Percentiles rank a stretch among this genome's conserved stretches.
Conservation (phyloP, 768 basidiomycete genomes). For the Solioccasus polychromus region DNA sequence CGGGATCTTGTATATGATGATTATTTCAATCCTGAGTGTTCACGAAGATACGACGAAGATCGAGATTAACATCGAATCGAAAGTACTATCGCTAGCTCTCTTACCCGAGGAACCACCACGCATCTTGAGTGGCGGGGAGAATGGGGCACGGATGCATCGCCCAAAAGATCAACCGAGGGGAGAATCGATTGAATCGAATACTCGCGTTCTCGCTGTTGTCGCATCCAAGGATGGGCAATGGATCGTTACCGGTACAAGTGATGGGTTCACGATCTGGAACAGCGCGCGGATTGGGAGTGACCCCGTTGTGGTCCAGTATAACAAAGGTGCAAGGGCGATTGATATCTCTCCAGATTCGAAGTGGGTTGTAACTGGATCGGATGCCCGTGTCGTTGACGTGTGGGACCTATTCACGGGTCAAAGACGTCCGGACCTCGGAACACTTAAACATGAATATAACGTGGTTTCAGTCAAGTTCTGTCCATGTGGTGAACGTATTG, state of each 20-base stretch:
- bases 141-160: constrained; percentile 3
- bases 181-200: constrained; percentile 4
- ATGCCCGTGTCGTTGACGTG: constrained; percentile 8
- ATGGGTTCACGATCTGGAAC: constrained; percentile 16
- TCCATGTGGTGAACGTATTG: constrained; percentile 17
- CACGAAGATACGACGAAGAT: neutral
- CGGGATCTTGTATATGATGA: neutral
- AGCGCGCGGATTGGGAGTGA: neutral
- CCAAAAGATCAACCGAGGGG: constrained; percentile 5
- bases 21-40: neutral
- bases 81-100: constrained; percentile 12
- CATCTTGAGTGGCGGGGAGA: constrained; percentile 14
- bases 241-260: constrained; percentile 6
- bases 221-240: constrained; percentile 9
- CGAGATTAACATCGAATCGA: constrained; percentile 4
- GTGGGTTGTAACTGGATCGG: constrained; percentile 17
- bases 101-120: neutral
- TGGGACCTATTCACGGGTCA: constrained; percentile 16
- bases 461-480: constrained; percentile 19
- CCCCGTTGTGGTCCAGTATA: neutral
- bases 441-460: constrained; percentile 16
- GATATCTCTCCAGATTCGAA: constrained; percentile 19
- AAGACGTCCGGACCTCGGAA: neutral
- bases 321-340: constrained; percentile 10
- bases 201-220: constrained; percentile 6